phyloP scores from a whole-genome alignment of 495 filamentous ascomycete species.

The Glonium stellatum region DNA sequence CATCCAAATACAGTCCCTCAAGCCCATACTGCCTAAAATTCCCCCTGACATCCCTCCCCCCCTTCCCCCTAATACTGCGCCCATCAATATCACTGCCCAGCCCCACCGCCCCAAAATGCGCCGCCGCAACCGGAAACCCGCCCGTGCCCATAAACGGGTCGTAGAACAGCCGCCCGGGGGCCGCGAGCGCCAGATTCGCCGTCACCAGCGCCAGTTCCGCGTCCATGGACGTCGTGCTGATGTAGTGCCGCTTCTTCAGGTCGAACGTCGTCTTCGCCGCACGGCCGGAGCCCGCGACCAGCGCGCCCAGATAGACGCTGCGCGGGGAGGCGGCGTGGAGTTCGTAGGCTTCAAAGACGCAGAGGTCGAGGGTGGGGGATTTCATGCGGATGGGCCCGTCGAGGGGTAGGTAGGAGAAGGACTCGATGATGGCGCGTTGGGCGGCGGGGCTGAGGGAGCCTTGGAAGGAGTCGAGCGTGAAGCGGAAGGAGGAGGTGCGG shows the following conservation, averaged over 20 bases:
- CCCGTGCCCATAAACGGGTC: constrained; percentile 96
- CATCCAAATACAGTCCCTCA: constrained; percentile 56
- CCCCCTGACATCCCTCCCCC: constrained; percentile 46
- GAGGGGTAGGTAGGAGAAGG: constrained; percentile 72
- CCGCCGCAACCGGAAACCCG: constrained; percentile 76
- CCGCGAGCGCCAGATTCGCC: constrained; percentile 80
- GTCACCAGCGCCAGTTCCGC: constrained; percentile 86
- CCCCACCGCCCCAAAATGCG: constrained; percentile 77
- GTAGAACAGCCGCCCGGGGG: constrained; percentile 74
- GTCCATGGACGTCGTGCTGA: constrained; percentile 95
- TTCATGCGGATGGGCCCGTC: constrained; percentile 67
- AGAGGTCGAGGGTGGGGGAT: constrained; percentile 63
- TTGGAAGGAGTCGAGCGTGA: constrained; percentile 71
- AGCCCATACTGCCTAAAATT: constrained; percentile 87
- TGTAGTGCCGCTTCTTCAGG: constrained; percentile 86
- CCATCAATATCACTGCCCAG: constrained; percentile 91
- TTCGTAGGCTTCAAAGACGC: constrained; percentile 71
- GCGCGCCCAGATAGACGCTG: constrained; percentile 63
- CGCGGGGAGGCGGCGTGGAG: constrained; percentile 50
- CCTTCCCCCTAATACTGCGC: constrained; percentile 69
- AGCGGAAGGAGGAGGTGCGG: constrained; percentile 61
- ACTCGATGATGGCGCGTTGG: constrained; percentile 67
- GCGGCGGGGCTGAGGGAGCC: constrained; percentile 53
- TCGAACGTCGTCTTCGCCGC: constrained; percentile 68
- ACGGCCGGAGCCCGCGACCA: constrained; percentile 55